Evolutionary conservation across 768 basidiomycete genomes (phyloP).

Genomic region (Tylopilus plumbeoviolaceoides): DNA sequence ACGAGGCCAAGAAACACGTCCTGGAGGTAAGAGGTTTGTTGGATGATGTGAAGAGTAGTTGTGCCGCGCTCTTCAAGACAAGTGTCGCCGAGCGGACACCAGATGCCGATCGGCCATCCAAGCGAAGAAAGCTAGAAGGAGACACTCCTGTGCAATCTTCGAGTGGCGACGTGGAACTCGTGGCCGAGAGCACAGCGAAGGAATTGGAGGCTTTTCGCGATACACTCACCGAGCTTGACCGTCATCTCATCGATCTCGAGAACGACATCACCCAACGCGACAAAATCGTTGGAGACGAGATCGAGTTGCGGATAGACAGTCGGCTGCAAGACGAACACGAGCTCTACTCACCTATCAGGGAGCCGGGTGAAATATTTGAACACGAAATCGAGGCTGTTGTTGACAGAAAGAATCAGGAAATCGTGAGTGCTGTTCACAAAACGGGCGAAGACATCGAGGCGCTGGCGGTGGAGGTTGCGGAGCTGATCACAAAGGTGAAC

Average conservation of each 20-base stretch:
- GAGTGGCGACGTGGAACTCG: background rate
- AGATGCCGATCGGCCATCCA: conserved; percentile 23
- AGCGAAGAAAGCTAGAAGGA: conserved; percentile 25
- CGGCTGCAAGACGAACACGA: conserved; percentile 26
- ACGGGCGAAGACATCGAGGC: conserved; percentile 30
- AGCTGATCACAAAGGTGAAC: conserved; percentile 29
- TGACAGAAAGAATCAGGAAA: conserved; percentile 19
- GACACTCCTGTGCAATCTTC: background rate
- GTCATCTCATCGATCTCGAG: conserved; percentile 31
- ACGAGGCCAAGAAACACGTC: conserved; percentile 28
- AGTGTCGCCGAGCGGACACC: conserved; percentile 6
- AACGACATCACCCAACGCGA: conserved; percentile 37
- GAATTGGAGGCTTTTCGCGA: conserved; percentile 29
- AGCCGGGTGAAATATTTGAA: conserved; percentile 13
- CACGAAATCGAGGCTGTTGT: conserved; percentile 26
- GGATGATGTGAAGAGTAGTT: conserved; percentile 23
- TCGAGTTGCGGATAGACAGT: conserved; percentile 29
- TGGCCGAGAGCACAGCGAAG: background rate
- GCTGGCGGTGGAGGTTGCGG: conserved; percentile 30
- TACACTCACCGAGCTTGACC: conserved; percentile 25
- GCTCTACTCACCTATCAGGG: conserved; percentile 20
- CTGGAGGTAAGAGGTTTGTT: conserved; percentile 27
- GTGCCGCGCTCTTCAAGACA: conserved; percentile 20
- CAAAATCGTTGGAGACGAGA: conserved; percentile 23
- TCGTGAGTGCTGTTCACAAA: conserved; percentile 11